Percentiles rank a stretch among this genome's conserved stretches.
phyloP scores from a whole-genome alignment of 257 asterid species.

The Lantana camara region DNA sequence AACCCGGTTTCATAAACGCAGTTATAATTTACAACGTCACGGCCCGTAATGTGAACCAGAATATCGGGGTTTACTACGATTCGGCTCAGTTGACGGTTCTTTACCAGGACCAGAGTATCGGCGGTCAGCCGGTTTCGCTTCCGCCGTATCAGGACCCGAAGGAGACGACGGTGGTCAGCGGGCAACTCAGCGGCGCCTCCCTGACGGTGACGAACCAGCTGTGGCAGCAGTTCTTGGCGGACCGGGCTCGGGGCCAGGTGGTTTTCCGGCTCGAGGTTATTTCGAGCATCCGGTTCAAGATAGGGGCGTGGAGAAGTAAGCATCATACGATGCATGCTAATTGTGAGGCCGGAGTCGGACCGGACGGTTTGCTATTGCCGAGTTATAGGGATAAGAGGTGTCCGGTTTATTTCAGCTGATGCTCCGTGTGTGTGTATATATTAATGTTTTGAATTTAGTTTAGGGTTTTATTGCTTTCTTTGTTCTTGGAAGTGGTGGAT shows the following conservation, averaged over 20 bases:
- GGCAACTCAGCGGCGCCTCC: slow-evolving; percentile 53
- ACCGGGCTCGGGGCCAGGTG: slow-evolving; percentile 49
- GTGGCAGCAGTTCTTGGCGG: slow-evolving; percentile 60
- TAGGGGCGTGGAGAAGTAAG: slow-evolving; percentile 78
- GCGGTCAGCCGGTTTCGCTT: slow-evolving; percentile 36
- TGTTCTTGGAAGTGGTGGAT: background rate
- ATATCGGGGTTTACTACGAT: slow-evolving; percentile 66
- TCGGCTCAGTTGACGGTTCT: slow-evolving; percentile 50
- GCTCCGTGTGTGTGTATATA: background rate
- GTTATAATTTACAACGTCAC: slow-evolving; percentile 59
- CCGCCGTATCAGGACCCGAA: slow-evolving; percentile 79
- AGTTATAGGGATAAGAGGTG: slow-evolving; percentile 56
- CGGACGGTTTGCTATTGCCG: slow-evolving; percentile 67
- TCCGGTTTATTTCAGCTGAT: slow-evolving; percentile 69
- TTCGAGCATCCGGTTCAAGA: slow-evolving; percentile 65
- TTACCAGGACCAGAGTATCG: slow-evolving; percentile 54
- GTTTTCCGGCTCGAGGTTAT: slow-evolving; percentile 60
- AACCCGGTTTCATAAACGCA: slow-evolving; percentile 42
- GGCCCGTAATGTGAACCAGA: slow-evolving; percentile 67
- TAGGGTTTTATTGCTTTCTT: background rate
- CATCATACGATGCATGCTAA: slow-evolving; percentile 75
- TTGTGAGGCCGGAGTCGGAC: slow-evolving; percentile 78
- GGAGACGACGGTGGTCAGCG: slow-evolving; percentile 57
- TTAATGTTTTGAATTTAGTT: background rate
- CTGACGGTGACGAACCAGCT: slow-evolving; percentile 40